Conservation (phyloP, 805 yeast genomes). For the Starmerella riodocensis region DNA sequence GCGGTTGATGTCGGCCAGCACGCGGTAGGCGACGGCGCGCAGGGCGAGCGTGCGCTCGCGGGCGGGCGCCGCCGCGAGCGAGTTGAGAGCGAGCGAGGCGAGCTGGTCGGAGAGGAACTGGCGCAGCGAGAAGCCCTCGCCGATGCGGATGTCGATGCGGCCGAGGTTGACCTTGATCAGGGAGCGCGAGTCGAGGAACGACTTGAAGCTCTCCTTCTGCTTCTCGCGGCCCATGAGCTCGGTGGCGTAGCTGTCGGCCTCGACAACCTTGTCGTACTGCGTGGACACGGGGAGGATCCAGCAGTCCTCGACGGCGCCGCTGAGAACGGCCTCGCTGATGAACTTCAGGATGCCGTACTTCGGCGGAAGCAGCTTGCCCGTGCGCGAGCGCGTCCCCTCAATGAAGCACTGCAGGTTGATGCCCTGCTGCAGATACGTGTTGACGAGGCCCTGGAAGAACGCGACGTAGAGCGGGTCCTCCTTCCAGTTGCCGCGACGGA, state of each 20-base stretch:
- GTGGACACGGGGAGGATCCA: conserved; percentile 45
- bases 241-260: conserved; percentile 39
- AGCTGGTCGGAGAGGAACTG: conserved; percentile 26
- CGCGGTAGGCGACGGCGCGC: conserved; percentile 41
- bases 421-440: conserved; percentile 37
- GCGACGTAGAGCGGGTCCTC: conserved; percentile 34
- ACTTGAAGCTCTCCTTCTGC: conserved; percentile 37
- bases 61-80: conserved; percentile 2
- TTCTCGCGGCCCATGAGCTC: conserved; percentile 48
- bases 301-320: conserved; percentile 32
- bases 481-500: conserved; percentile 36
- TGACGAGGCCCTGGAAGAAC: conserved; percentile 33
- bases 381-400: conserved; percentile 55
- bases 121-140: conserved; percentile 32
- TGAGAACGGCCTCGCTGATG: conserved; percentile 35
- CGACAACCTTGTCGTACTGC: conserved; percentile 48
- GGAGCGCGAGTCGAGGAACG: conserved; percentile 27
- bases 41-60: conserved; percentile 17
- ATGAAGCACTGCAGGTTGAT: conserved; percentile 46
- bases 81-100: conserved; percentile 3
- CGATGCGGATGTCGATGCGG: conserved; percentile 31
- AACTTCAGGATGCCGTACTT: conserved; percentile 49
- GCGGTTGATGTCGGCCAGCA: conserved; percentile 40
- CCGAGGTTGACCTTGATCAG: conserved; percentile 29
- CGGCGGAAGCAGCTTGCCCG: conserved; percentile 50